Conservation (phyloP, 805 yeast species). For the Candida nemodendra region DNA sequence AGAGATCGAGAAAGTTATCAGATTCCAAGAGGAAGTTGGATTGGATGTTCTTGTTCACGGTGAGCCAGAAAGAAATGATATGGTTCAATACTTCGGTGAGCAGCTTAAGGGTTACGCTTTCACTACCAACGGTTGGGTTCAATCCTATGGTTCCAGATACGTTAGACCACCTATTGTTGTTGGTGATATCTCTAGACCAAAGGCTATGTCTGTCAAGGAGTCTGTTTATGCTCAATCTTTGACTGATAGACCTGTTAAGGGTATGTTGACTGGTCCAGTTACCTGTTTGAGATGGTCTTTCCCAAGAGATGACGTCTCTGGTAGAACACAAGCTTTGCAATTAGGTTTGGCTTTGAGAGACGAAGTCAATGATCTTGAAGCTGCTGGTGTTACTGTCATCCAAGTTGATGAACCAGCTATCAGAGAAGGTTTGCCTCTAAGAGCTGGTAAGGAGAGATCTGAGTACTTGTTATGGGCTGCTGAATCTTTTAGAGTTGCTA, state of each 20-base stretch:
- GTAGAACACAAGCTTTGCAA: conserved; percentile 92
- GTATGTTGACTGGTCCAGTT: conserved; percentile 99
- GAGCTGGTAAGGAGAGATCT: conserved; percentile 95
- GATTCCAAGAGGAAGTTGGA: conserved; percentile 99
- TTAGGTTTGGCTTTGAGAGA: conserved; percentile 97
- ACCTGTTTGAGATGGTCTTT: conserved; percentile 99
- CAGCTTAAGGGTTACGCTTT: conserved; percentile 97
- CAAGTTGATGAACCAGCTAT: conserved; percentile 99
- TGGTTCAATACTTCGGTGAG: conserved; percentile 99
- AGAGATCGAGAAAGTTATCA: conserved; percentile 93
- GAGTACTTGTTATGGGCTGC: conserved; percentile 99
- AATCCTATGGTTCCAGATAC: conserved; percentile 99
- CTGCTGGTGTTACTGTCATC: conserved; percentile 95
- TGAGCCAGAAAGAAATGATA: conserved; percentile 99
- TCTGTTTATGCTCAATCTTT: conserved; percentile 98
- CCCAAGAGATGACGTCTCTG: conserved; percentile 98
- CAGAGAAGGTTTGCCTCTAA: conserved; percentile 99
- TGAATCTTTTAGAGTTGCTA: conserved; percentile 98
- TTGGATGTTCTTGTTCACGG: conserved; percentile 98
- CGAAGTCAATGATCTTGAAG: conserved; percentile 97
- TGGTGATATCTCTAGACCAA: conserved; percentile 99
- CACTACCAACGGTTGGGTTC: conserved; percentile 99
- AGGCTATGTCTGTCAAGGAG: conserved; percentile 98
- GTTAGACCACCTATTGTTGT: conserved; percentile 99
- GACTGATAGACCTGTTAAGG: conserved; percentile 95